Evolutionary conservation across 1,139 yeast species (phyloP), one percentile per base, ranked within the genome.

Genomic region (Taphrina confusa): DNA sequence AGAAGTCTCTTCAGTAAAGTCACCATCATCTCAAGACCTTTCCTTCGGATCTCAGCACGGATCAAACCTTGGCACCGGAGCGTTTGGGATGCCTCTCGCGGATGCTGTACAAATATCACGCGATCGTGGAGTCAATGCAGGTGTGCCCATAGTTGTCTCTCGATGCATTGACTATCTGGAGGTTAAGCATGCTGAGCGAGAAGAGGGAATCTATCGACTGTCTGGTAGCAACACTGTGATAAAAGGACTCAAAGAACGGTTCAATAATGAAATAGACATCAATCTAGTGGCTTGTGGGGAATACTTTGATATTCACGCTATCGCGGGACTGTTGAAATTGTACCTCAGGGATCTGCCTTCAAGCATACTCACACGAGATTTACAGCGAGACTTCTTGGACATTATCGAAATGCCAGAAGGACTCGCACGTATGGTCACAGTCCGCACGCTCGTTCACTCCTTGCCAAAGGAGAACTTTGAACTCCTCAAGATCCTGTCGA

Each of bases 181-280:
- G 59, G 79, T 77, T 51, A 80, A 84, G 22, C 83, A 87, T 9
- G 96, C 95, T 0, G 76, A 86, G 18, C 81, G 81, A 65, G 95
- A 89, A 71, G 96, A 91, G 70, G 98, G 98, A 2, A 81, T 92
- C 1, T 92, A 92, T 74, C 78, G 98, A 65, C 76, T 91, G 61
- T 88, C 94, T 72, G 98, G 98, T 1, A 87, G 96, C 33, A 87
- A 92, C 59, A 80, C 91, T 0, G 79, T 85, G 51, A 88, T 92
- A 25, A 80, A 87, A 62, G 80, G 78, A 40, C 77, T 92, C 50
- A 88, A 87, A 68, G 88, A 84, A 42, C 77, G 76, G 52, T 92
- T 90, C 64, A 73, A 75, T 45, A 64, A 37, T 16, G 77, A 80
- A 14, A 80, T 80, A 65, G 97, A 91, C 70, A 75, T 88, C 57